phyloP scores from a whole-genome alignment of 163 green algal genomes.

The Coccomyxa subellipsoidea region DNA sequence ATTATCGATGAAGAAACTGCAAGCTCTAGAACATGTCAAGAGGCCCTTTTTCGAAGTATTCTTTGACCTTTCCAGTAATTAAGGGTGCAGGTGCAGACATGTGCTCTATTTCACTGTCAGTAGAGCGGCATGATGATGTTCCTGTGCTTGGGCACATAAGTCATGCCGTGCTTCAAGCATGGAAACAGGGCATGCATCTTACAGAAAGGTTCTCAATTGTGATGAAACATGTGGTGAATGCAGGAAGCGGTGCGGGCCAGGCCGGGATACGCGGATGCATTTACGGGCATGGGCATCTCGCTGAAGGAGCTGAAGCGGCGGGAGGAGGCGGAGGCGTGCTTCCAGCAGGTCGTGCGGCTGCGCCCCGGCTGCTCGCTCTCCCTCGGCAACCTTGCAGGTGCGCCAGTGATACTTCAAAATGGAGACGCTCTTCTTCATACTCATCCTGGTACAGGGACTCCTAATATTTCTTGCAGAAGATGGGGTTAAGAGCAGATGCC shows the following conservation, averaged over 20 bases:
- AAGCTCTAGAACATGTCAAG: neutral
- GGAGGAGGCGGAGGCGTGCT: conserved; percentile 57
- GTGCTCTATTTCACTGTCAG: no score
- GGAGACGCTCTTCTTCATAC: no score
- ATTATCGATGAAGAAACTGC: neutral
- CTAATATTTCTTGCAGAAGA: no score
- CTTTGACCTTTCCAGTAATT: neutral
- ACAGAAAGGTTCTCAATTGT: no score
- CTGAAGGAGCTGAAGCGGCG: conserved; percentile 58
- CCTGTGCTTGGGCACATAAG: no score
- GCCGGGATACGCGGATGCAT: conserved; percentile 55
- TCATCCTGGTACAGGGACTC: no score
- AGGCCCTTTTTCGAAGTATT: neutral
- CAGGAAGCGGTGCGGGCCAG: conserved; percentile 51
- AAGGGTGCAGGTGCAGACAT: neutral
- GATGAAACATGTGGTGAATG: neutral
- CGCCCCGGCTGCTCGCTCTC: conserved; percentile 59
- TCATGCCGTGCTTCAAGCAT: no score
- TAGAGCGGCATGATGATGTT: no score
- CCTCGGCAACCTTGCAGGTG: conserved; percentile 68
- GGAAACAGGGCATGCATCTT: no score
- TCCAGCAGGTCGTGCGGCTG: conserved; percentile 55
- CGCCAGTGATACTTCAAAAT: neutral
- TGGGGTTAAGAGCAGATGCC: no score
- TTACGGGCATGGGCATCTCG: conserved; percentile 62